Evolutionary conservation across 306 rosid species (phyloP).

Genomic region (Trifolium pratense): DNA sequence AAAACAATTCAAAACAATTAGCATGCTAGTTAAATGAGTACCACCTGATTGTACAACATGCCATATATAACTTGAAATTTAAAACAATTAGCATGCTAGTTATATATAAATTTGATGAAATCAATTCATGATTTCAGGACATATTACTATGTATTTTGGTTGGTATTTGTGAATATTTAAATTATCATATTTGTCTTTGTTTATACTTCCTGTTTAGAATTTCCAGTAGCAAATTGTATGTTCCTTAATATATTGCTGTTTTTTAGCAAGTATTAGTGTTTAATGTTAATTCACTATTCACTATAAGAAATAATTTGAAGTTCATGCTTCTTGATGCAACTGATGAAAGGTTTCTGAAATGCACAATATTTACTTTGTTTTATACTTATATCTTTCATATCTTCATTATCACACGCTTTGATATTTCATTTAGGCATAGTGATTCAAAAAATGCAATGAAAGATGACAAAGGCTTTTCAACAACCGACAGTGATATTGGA

Average conservation of each 20-base stretch:
- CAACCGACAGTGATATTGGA: constrained; percentile 72
- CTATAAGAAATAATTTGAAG: constrained; percentile 3
- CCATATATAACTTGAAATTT: constrained; percentile 7
- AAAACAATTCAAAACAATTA: too few species aligned
- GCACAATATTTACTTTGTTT: constrained; percentile 24
- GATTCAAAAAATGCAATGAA: constrained; percentile 67
- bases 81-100: constrained; percentile 13
- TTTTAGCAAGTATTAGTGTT: constrained; percentile 29
- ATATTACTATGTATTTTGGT: neutral
- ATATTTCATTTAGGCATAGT: constrained; percentile 72
- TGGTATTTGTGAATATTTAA: constrained; percentile 34
- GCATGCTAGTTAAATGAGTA: too few species aligned
- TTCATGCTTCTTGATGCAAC: constrained; percentile 26
- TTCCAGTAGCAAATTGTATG: constrained; percentile 24
- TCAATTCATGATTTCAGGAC: constrained; percentile 18
- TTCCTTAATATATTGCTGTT: constrained; percentile 29
- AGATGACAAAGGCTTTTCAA: constrained; percentile 73
- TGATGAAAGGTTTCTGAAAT: constrained; percentile 7
- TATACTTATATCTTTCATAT: constrained; percentile 21
- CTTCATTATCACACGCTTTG: constrained; percentile 37
- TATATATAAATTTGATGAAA: constrained; percentile 32
- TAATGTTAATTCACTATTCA: constrained; percentile 18
- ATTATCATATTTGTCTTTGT: constrained; percentile 33
- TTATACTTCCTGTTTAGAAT: constrained; percentile 20
- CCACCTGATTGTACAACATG: constrained; percentile 11